phyloP scores from a whole-genome alignment of 495 filamentous ascomycete species.

The Tuber umbilicatum region DNA sequence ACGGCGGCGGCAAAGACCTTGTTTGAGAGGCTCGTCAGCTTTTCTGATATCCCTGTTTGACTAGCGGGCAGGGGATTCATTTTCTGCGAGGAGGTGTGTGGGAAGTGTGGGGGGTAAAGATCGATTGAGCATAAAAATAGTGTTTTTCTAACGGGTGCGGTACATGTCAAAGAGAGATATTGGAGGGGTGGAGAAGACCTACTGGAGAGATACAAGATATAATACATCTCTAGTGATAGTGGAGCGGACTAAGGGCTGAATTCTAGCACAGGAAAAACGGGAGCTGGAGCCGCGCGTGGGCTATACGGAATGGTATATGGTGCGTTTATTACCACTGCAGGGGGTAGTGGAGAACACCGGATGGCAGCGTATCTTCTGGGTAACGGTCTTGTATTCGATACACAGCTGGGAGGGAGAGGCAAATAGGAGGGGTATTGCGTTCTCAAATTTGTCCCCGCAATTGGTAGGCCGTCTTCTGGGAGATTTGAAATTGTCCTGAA shows the following conservation, averaged over 20 bases:
- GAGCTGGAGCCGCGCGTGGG: neutral
- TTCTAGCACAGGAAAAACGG: neutral
- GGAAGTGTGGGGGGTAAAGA: neutral
- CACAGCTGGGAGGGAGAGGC: neutral
- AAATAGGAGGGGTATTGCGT: neutral
- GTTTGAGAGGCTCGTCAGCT: conserved; percentile 36
- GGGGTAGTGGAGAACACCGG: neutral
- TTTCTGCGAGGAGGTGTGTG: neutral
- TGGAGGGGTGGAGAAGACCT: conserved; percentile 12
- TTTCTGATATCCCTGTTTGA: conserved; percentile 46
- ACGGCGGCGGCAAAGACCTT: conserved; percentile 93
- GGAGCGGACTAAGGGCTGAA: neutral
- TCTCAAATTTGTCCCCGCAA: neutral
- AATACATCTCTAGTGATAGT: conserved; percentile 31
- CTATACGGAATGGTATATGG: neutral
- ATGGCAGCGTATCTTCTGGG: neutral
- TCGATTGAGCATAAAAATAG: neutral
- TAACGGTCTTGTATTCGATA: neutral
- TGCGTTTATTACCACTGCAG: neutral
- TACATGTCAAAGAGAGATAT: neutral
- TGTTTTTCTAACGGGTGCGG: neutral
- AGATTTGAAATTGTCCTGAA: conserved; percentile 5
- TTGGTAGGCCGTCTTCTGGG: neutral
- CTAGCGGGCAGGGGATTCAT: neutral
- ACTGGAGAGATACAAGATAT: conserved; percentile 43